Evolutionary conservation across 108 stramenopile genomes (phyloP), one percentile per base, ranked within the genome.

Genomic region (Parietichytrium sp.): DNA sequence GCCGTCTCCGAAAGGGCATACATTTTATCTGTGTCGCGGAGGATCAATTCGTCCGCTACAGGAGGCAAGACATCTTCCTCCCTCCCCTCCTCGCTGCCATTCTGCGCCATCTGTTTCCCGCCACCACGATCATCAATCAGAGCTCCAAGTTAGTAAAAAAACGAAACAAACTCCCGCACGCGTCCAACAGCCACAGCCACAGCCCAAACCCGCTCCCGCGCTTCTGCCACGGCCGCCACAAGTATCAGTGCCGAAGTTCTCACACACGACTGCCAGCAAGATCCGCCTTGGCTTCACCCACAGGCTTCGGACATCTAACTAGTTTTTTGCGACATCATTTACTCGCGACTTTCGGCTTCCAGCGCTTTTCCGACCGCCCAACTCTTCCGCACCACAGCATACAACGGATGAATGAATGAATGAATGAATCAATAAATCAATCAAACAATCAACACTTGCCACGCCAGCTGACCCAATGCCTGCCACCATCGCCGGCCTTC

Each of bases 281-380:
- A n/a, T 7, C 16, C 20, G 25, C 42, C 61, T 16, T 23, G 15
- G 61, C 20, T 25, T 25, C 16, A 15, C 10, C 20, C 33, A 33
- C 3, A 23, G n/a, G 42, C 23, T 42, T 72, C 61, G 10, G 61
- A 72, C 61, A 72, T 72, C 61, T 72, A 72, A 72, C 61, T 72
- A 72, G 61, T 72, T 72, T 72, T 72, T 72, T n/a, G n/a, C 42
- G 61, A 45, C 42, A 72, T 72, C 61, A 72, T 72, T 27, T 72
- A 72, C 61, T 42, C 33, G 18, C 61, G n/a, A 8, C n/a, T 18
- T 18, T 18, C 18, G 49, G 49, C 49, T 18, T 18, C 18, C 49
- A 50, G n/a, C 49, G n/a, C n/a, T n/a, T n/a, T n/a, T n/a, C n/a
- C n/a, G n/a, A n/a, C n/a, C n/a, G n/a, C n/a, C n/a, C n/a, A n/a